Evolutionary conservation across 176 grass and related monocot species (phyloP).

Genomic region (Carex scoparia): DNA sequence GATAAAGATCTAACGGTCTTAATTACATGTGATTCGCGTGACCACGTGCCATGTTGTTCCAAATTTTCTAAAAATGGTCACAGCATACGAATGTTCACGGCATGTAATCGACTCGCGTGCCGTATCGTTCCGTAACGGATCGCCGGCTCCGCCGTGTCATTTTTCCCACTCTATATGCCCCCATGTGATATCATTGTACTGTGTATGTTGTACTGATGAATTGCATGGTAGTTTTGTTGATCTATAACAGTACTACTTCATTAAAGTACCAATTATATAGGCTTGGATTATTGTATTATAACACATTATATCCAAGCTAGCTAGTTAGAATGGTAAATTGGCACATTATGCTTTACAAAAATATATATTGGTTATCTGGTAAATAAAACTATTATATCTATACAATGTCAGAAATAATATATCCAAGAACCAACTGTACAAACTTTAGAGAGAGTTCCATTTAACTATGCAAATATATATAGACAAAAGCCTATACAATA

Average conservation of each 20-base stretch:
- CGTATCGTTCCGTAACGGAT: no score
- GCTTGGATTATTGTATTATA: not conserved
- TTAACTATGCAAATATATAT: slow-evolving; percentile 10
- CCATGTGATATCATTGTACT: no score
- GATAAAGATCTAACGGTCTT: no score
- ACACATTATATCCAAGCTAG: not conserved
- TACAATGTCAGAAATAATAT: not conserved
- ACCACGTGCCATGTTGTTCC: no score
- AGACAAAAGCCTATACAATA: slow-evolving; percentile 22
- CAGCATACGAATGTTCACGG: no score
- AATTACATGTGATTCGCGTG: no score
- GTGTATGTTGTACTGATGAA: no score
- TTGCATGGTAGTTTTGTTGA: not conserved
- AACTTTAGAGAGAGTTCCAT: not conserved
- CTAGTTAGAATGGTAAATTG: not conserved
- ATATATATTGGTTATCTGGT: not conserved
- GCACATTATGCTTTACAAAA: not conserved
- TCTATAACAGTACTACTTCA: no score
- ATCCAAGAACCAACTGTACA: not conserved
- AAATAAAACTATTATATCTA: not conserved
- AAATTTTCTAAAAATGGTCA: no score
- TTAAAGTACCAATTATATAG: not conserved
- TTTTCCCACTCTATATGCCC: no score
- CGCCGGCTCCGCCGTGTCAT: no score
- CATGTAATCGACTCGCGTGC: no score